Evolutionary conservation across 1,284 basidiomycete species (phyloP).

Genomic region (Cryptococcus floricola): DNA sequence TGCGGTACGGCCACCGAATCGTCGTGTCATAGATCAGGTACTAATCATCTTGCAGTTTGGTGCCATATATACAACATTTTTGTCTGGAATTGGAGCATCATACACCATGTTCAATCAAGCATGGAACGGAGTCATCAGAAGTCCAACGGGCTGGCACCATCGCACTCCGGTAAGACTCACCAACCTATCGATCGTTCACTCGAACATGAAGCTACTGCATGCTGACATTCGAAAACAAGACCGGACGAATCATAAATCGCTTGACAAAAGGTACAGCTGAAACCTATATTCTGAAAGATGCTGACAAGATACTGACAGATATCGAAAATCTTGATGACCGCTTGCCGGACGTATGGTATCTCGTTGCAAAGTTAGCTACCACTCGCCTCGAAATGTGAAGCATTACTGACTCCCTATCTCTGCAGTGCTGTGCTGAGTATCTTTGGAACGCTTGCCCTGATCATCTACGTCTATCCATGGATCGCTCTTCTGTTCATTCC

Average conservation of each 20-base stretch:
- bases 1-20: background rate
- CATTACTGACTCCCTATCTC: background rate
- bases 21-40: background rate
- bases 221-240: background rate
- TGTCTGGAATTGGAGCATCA: slow-evolving; percentile 21
- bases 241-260: slow-evolving; percentile 61
- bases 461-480: slow-evolving; percentile 30
- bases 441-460: slow-evolving; percentile 26
- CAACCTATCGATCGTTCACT: no score
- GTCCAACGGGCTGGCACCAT: slow-evolving; percentile 28
- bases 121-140: slow-evolving; percentile 20
- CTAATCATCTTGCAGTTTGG: slow-evolving; percentile 10
- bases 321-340: slow-evolving; percentile 29
- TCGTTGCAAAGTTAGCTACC: slow-evolving; percentile 5
- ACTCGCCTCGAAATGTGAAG: background rate
- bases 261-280: slow-evolving; percentile 51
- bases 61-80: slow-evolving; percentile 9
- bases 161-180: slow-evolving; percentile 20
- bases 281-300: background rate
- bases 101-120: slow-evolving; percentile 26
- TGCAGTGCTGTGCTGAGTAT: slow-evolving; percentile 9
- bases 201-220: no score
- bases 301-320: slow-evolving; percentile 10
- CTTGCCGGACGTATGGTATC: slow-evolving; percentile 12
- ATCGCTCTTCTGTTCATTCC: slow-evolving; percentile 32